Evolutionary conservation across 768 basidiomycete species (phyloP).

Genomic region (Xerocomus spinulosus): DNA sequence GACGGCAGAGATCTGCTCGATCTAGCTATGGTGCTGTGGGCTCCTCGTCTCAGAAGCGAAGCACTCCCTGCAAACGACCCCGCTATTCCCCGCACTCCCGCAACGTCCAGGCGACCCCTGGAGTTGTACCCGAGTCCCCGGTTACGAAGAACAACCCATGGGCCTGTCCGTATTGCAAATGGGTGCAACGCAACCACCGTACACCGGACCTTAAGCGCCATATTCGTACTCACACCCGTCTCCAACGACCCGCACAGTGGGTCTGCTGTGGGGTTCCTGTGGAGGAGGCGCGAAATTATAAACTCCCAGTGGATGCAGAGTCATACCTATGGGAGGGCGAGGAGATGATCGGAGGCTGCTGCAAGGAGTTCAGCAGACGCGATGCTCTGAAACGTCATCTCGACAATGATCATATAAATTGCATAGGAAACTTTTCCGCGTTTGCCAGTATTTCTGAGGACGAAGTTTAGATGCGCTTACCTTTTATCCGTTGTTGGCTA

Average conservation of each 20-base stretch:
- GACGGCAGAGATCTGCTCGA: slow-evolving; percentile 28
- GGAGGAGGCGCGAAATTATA: slow-evolving; percentile 21
- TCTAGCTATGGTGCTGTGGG: background rate
- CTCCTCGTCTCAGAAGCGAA: slow-evolving; percentile 7
- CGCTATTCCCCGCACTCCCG: slow-evolving; percentile 40
- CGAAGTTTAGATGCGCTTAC: slow-evolving; percentile 11
- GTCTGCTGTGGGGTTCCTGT: slow-evolving; percentile 35
- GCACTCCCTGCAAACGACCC: slow-evolving; percentile 18
- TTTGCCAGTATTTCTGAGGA: slow-evolving; percentile 29
- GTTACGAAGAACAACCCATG: slow-evolving; percentile 31
- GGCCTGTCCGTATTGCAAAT: slow-evolving; percentile 46
- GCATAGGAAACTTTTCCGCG: slow-evolving; percentile 30
- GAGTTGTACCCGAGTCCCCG: slow-evolving; percentile 14
- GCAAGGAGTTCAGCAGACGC: slow-evolving; percentile 35
- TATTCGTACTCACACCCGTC: slow-evolving; percentile 46
- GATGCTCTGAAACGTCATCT: slow-evolving; percentile 41
- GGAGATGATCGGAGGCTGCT: slow-evolving; percentile 36
- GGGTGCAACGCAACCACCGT: slow-evolving; percentile 46
- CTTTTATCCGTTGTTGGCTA: background rate
- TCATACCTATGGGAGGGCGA: slow-evolving; percentile 27
- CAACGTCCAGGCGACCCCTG: slow-evolving; percentile 39
- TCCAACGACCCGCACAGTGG: slow-evolving; percentile 33
- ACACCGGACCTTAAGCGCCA: slow-evolving; percentile 59
- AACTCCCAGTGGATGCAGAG: slow-evolving; percentile 18
- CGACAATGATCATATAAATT: slow-evolving; percentile 32